A percentile compares a stretch with the other conserved stretches of the same genome.
phyloP scores from a whole-genome alignment of 2,329 filamentous ascomycete genomes.

The Claviceps sp. region DNA sequence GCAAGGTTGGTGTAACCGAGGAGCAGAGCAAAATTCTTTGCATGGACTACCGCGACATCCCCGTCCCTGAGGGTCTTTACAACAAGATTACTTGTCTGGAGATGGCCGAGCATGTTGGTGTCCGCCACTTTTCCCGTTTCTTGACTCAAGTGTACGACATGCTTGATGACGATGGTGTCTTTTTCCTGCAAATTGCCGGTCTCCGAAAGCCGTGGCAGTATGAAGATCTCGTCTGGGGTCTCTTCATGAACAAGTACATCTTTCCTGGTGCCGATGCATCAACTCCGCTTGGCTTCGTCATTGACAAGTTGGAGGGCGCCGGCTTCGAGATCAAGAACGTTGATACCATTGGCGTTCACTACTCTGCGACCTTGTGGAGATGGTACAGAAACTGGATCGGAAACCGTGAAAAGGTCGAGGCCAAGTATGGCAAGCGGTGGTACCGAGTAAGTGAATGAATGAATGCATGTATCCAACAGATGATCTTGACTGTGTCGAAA shows the following conservation, averaged over 20 bases:
- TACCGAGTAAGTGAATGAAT: constrained; percentile 58
- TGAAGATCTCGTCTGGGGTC: constrained; percentile 92
- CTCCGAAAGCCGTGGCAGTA: constrained; percentile 94
- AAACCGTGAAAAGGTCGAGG: constrained; percentile 82
- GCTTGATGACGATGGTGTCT: constrained; percentile 90
- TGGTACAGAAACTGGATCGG: constrained; percentile 99
- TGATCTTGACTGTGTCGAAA: not conserved
- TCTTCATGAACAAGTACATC: constrained; percentile 99
- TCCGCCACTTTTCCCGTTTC: constrained; percentile 74
- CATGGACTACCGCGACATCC: constrained; percentile 94
- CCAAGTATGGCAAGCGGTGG: constrained; percentile 92
- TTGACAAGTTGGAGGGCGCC: constrained; percentile 68
- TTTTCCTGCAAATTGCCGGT: constrained; percentile 93
- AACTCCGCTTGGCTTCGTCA: constrained; percentile 78
- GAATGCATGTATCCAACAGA: not conserved
- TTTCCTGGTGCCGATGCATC: constrained; percentile 96
- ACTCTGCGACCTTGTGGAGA: constrained; percentile 89
- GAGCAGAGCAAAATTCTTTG: constrained; percentile 86
- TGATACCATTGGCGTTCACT: constrained; percentile 93
- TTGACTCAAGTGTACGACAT: constrained; percentile 81
- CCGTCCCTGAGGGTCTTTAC: constrained; percentile 55
- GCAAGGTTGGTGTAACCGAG: constrained; percentile 68
- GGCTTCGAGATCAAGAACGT: constrained; percentile 68
- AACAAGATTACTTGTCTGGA: constrained; percentile 95
- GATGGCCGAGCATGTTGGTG: constrained; percentile 97